A percentile compares a stretch with the other conserved stretches of the same genome.
Evolutionary conservation across 169 alveolate genomes (phyloP).

Genomic region (Plasmodium inui): DNA sequence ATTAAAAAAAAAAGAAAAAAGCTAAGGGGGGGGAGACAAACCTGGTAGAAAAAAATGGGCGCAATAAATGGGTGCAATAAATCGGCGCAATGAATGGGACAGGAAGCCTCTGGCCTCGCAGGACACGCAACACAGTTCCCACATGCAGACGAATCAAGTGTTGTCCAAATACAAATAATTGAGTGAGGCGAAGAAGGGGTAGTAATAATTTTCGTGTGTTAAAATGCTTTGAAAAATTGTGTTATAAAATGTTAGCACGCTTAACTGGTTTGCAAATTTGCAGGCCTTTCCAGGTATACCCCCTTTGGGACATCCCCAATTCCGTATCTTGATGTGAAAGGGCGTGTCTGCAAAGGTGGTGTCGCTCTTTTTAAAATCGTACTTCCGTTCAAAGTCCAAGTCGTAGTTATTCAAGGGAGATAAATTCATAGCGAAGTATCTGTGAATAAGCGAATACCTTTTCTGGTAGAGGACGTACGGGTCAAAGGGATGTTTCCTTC

Average conservation of each 20-base stretch:
- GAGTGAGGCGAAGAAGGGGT: conserved; percentile 57
- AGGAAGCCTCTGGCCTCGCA: neutral
- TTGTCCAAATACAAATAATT: conserved; percentile 23
- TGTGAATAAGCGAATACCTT: conserved; percentile 64
- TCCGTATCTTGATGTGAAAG: conserved; percentile 19
- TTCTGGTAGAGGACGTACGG: conserved; percentile 30
- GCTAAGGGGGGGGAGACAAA: neutral
- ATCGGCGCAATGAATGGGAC: neutral
- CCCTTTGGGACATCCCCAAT: neutral
- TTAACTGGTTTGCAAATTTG: conserved; percentile 10
- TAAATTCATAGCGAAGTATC: conserved; percentile 27
- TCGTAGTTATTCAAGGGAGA: conserved; percentile 58
- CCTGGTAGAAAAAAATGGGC: neutral
- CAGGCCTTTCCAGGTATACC: neutral
- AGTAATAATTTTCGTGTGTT: conserved; percentile 47
- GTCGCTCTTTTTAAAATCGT: conserved; percentile 24
- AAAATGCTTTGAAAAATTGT: conserved; percentile 54
- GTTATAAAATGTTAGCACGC: conserved; percentile 43
- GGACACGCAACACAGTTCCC: neutral
- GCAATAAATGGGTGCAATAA: neutral
- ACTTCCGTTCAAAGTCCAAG: conserved; percentile 58
- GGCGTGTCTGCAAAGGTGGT: conserved; percentile 40
- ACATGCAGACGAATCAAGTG: neutral
- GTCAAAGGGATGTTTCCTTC: conserved; percentile 14
- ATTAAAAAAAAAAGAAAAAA: neutral